These are phyloP conservation scores for Diplodia seriata DNA, from an alignment of 2,329 filamentous ascomycete genomes.

Conservation along the genomic window DNA sequence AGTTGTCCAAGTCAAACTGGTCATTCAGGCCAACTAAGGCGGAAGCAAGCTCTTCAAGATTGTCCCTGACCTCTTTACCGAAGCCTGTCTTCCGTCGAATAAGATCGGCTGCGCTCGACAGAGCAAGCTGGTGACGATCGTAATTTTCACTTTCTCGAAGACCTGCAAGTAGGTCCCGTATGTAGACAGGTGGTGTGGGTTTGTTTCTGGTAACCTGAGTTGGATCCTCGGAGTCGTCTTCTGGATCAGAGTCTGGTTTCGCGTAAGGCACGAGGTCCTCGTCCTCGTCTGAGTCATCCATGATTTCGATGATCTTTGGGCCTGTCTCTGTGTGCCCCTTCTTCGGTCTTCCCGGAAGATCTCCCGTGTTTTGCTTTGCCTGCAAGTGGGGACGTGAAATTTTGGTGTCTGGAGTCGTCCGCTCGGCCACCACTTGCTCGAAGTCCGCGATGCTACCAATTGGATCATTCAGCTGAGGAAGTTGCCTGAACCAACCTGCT, in stretches of 20 bases:
- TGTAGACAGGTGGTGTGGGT: conserved; percentile 84
- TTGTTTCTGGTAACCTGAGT: conserved; percentile 86
- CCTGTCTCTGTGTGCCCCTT: conserved; percentile 39
- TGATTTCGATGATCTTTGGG: conserved; percentile 59
- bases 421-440: conserved; percentile 29
- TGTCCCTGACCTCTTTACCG: conserved; percentile 84
- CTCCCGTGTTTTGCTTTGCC: background rate
- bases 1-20: conserved; percentile 80
- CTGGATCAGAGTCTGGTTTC: conserved; percentile 85
- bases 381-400: background rate
- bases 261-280: conserved; percentile 77
- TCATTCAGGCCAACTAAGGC: conserved; percentile 82
- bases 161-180: conserved; percentile 80
- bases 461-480: conserved; percentile 69
- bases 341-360: background rate
- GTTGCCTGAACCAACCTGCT: conserved; percentile 73
- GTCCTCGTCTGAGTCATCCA: conserved; percentile 60
- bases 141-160: conserved; percentile 83
- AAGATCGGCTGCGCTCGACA: conserved; percentile 76
- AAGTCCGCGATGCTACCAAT: conserved; percentile 54
- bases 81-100: conserved; percentile 90
- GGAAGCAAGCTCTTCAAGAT: conserved; percentile 79
- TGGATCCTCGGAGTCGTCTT: conserved; percentile 93
- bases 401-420: conserved; percentile 25
- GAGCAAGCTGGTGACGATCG: conserved; percentile 80